Evolutionary conservation across 768 basidiomycete genomes (phyloP), one percentile per base, ranked within the genome.

Genomic region (Tremella mesenterica): DNA sequence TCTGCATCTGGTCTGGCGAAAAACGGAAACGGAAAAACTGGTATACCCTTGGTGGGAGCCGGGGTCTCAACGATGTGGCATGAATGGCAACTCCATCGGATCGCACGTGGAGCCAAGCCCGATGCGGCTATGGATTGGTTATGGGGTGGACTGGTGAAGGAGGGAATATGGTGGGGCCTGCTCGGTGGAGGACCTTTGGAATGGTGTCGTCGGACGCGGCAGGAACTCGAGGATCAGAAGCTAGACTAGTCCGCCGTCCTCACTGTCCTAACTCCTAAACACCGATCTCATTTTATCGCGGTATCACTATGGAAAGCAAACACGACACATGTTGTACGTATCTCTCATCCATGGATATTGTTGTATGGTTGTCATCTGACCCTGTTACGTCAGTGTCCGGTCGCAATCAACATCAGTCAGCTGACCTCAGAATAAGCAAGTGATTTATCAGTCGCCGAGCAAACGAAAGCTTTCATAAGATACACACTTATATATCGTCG

Each of bases 21-120:
- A 31, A 6, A 8, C n/a, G 8, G 3, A 7, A 5, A 4, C 47
- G 25, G 29, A n/a, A 14, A 7, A 14, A n/a, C 27, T 1, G 60
- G 61, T 4, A 63, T 66, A 6, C 59, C 61, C 16, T 47, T 69
- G 20, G 56, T 66, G 6, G 67, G 67, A 18, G 67, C 67, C 16
- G 64, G 64, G 7, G 50, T 69, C 1, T 63, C 64, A 4, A 69
- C 67, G 1, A 50, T 64, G 26, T 69, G 67, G 67, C 67, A 69
- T 38, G 67, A 69, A 57, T 69, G 67, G 67, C 67, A 69, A 50
- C 44, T 66, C 34, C 54, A 50, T 28, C 51, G 65, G 26, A 53
- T 69, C 8, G 62, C 54, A 14, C 46, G 67, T 31, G 63, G 67
- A 0, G 34, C 57, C 8, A 57, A 69, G 31, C 59, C 67, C 25